These are phyloP conservation scores for Helianthus tuberosus DNA, from an alignment of 129 eudicot genomes.

Conservation along the genomic window DNA sequence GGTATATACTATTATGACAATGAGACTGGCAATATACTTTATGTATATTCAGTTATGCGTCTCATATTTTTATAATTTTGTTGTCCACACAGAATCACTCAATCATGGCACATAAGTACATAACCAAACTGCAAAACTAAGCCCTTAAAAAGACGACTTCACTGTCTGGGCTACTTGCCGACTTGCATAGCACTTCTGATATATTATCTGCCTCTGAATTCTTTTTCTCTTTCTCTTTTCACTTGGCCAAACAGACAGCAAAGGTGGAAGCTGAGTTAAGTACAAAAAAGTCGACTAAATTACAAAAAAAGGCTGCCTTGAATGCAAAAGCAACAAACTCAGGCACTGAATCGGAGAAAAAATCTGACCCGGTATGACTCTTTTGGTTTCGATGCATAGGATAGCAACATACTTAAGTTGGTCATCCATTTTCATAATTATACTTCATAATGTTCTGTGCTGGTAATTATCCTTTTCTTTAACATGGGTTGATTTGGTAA, in stretches of 20 bases:
- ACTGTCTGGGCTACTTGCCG: not conserved
- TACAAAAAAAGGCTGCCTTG: no score
- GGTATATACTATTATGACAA: not conserved
- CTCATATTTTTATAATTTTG: not conserved
- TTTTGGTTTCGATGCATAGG: no score
- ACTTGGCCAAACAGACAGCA: conserved; percentile 46
- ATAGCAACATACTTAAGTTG: no score
- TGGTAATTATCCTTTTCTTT: no score
- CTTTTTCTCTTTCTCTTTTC: conserved; percentile 1
- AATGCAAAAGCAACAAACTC: no score
- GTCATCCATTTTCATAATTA: no score
- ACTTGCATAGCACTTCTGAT: not conserved
- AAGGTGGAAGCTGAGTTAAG: no score
- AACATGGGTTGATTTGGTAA: no score
- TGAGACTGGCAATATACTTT: not conserved
- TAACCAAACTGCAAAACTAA: not conserved
- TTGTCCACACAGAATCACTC: conserved; percentile 1
- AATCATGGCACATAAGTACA: not conserved
- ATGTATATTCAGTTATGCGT: not conserved
- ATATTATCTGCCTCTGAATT: not conserved
- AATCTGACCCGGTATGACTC: no score
- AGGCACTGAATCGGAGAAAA: no score
- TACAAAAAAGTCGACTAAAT: no score
- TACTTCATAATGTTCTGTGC: no score
- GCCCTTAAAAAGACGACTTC: not conserved